A percentile compares a stretch with the other conserved stretches of the same genome.
phyloP scores from a whole-genome alignment of 2,329 filamentous ascomycete species.

The Rhytidhysteron rufulum region DNA sequence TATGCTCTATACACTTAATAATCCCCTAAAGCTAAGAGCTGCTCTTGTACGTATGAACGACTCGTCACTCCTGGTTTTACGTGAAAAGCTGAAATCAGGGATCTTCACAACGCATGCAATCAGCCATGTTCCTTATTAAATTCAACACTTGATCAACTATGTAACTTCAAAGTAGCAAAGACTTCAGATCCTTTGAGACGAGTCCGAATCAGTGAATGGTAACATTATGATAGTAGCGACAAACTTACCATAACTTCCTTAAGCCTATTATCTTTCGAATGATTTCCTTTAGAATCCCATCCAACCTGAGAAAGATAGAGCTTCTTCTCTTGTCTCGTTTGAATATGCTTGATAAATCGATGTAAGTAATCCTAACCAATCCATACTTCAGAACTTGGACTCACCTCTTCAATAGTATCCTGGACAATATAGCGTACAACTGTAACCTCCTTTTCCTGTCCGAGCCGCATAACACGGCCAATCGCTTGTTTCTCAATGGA shows the following conservation, averaged over 20 bases:
- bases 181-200: background rate
- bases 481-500: slow-evolving; percentile 21
- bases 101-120: no score
- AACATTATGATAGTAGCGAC: background rate
- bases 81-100: no score
- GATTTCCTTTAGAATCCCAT: background rate
- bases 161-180: no score
- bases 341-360: slow-evolving; percentile 4
- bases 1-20: no score
- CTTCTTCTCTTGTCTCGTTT: slow-evolving; percentile 5
- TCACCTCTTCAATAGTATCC: slow-evolving; percentile 15
- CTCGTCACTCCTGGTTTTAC: no score
- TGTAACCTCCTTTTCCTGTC: slow-evolving; percentile 15
- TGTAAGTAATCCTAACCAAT: slow-evolving; percentile 1
- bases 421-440: slow-evolving; percentile 15
- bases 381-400: background rate
- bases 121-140: no score
- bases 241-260: slow-evolving; percentile 1
- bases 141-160: no score
- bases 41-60: no score
- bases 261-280: slow-evolving; percentile 3
- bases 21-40: no score
- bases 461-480: slow-evolving; percentile 15
- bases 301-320: slow-evolving; percentile 4
- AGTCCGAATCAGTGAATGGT: background rate